Conservation (phyloP, 768 basidiomycete species). For the Crucibulum laeve region DNA sequence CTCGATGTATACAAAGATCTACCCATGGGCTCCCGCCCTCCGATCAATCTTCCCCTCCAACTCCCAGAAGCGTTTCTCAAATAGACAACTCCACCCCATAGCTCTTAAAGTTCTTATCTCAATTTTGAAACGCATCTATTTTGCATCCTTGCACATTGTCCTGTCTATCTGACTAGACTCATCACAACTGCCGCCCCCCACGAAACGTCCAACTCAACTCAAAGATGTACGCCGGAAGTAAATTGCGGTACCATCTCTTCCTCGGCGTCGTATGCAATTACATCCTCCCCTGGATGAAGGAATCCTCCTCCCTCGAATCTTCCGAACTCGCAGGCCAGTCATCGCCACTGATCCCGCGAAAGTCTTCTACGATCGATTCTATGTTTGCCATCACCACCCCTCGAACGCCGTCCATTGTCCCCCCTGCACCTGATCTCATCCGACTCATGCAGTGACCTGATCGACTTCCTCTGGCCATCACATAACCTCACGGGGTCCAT, state of each 20-base stretch:
- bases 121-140: neutral
- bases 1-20: slow-evolving; percentile 7
- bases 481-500: too few relatives aligned
- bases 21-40: neutral
- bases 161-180: slow-evolving; percentile 1
- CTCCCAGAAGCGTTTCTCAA: neutral
- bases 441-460: neutral
- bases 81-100: neutral
- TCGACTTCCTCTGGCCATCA: neutral
- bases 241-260: too few relatives aligned
- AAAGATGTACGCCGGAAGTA: too few relatives aligned
- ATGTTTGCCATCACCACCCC: neutral
- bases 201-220: too few relatives aligned
- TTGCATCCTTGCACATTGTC: neutral
- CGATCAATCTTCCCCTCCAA: slow-evolving; percentile 2
- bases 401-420: slow-evolving; percentile 9
- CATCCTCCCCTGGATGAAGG: too few relatives aligned
- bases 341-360: too few relatives aligned
- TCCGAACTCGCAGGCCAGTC: neutral
- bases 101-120: neutral
- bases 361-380: too few relatives aligned
- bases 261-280: too few relatives aligned
- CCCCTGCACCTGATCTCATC: neutral
- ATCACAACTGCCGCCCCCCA: neutral
- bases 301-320: neutral